Evolutionary conservation across 2,329 filamentous ascomycete species (phyloP).

Genomic region (Calonectria naviculata): DNA sequence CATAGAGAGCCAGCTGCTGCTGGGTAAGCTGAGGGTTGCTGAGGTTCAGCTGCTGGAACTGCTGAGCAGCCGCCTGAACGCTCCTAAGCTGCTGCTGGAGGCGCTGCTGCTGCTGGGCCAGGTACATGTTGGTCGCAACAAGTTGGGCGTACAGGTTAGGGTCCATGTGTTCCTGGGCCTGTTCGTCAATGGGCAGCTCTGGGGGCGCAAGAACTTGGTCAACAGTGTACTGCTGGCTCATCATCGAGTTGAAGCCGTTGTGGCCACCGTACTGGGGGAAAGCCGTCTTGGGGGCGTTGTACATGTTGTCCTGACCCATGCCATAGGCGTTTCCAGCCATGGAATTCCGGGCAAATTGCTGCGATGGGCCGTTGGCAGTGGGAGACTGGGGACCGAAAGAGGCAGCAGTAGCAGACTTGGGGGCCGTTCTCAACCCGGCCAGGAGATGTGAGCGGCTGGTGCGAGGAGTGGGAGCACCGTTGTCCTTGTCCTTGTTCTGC

Average conservation of each 20-base stretch:
- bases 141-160: conserved; percentile 89
- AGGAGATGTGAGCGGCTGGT: conserved; percentile 96
- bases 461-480: conserved; percentile 81
- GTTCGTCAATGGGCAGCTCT: conserved; percentile 78
- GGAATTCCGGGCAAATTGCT: conserved; percentile 57
- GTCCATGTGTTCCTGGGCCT: conserved; percentile 81
- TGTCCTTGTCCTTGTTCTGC: conserved; percentile 73
- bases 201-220: conserved; percentile 91
- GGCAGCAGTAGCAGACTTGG: conserved; percentile 82
- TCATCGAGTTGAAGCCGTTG: conserved; percentile 45
- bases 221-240: conserved; percentile 73
- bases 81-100: conserved; percentile 92
- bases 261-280: conserved; percentile 59
- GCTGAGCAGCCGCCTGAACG: conserved; percentile 85
- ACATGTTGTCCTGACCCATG: conserved; percentile 54
- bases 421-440: conserved; percentile 91
- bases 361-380: conserved; percentile 51
- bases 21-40: conserved; percentile 62
- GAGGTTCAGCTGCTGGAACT: conserved; percentile 82
- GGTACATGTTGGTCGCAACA: conserved; percentile 89
- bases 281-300: conserved; percentile 68
- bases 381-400: conserved; percentile 78
- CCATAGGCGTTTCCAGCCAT: conserved; percentile 57
- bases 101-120: conserved; percentile 94
- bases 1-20: conserved; percentile 58